Percentiles rank a stretch among this genome's conserved stretches.
These are phyloP conservation scores for Abortiporus biennis DNA, from an alignment of 1,284 basidiomycete species.

Conservation along the genomic window DNA sequence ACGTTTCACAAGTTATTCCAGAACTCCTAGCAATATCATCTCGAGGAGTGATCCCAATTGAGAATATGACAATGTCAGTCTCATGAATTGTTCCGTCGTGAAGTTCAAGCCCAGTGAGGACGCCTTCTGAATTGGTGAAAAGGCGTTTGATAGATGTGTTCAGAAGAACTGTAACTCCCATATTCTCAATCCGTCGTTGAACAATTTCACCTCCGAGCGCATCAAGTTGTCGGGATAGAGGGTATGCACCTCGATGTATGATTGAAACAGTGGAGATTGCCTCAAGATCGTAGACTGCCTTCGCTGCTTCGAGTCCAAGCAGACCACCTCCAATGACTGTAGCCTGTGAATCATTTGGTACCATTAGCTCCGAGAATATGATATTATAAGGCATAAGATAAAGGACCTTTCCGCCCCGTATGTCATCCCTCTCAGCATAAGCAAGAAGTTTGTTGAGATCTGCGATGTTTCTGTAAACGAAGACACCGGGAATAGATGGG, in stretches of 20 bases:
- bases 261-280: conserved; percentile 42
- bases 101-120: conserved; percentile 45
- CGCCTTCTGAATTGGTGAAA: conserved; percentile 29
- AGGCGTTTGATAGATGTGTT: conserved; percentile 40
- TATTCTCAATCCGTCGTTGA: conserved; percentile 55
- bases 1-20: conserved; percentile 43
- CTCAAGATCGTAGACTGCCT: conserved; percentile 61
- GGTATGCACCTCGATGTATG: conserved; percentile 56
- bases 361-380: conserved; percentile 1
- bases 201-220: conserved; percentile 66
- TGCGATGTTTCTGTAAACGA: conserved; percentile 69
- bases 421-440: conserved; percentile 41
- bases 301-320: conserved; percentile 71
- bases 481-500: conserved; percentile 45
- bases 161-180: conserved; percentile 61
- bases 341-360: conserved; percentile 22
- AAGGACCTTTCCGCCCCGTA: conserved; percentile 27
- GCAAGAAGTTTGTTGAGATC: conserved; percentile 58
- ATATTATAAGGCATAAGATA: not conserved
- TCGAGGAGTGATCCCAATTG: conserved; percentile 65
- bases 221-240: conserved; percentile 70
- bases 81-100: conserved; percentile 36
- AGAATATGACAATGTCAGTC: conserved; percentile 53
- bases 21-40: conserved; percentile 57
- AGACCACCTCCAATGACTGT: conserved; percentile 70